Evolutionary conservation across 2,329 filamentous ascomycete species (phyloP), one percentile per base, ranked within the genome.

Genomic region (Pseudocercospora eumusae): DNA sequence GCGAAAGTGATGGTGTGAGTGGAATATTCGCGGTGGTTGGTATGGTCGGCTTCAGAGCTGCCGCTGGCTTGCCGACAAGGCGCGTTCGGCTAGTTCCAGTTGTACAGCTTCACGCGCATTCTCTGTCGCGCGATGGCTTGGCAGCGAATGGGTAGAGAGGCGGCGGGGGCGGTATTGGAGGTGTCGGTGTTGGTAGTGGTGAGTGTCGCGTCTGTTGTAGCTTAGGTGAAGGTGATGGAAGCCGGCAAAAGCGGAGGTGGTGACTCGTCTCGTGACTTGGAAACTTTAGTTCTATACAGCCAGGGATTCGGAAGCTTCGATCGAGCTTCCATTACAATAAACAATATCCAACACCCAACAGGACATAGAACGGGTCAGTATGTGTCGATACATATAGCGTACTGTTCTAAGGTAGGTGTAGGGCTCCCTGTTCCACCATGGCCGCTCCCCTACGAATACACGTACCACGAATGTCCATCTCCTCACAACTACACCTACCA

Each of bases 31-130:
- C n/a, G n/a, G n/a, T n/a, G n/a, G n/a, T n/a, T n/a, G n/a, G n/a
- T n/a, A n/a, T 44, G 53, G 13, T 20, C 50, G 25, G 27, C 55
- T 52, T 8, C 10, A 54, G 23, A 52, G n/a, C n/a, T n/a, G n/a
- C n/a, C 23, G 52, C 52, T 54, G 47, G 23, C 25, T n/a, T 28
- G 11, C 21, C 21, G 52, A n/a, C 28, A 18, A 36, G 28, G 52
- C 63, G 61, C 55, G 50, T 62, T 40, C 36, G 36, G 36, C 36
- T n/a, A n/a, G 7, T 28, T 15, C 59, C n/a, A n/a, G n/a, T n/a
- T n/a, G n/a, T 55, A 63, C 61, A 9, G 56, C n/a, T 50, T 23
- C 45, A 40, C 54, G 61, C 63, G 63, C 65, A 67, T 65, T 18
- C 52, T 58, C 53, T 25, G 42, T 60, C 7, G 45, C 2, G 23